phyloP scores from a whole-genome alignment of 768 basidiomycete genomes.

The Zangia roseola region DNA sequence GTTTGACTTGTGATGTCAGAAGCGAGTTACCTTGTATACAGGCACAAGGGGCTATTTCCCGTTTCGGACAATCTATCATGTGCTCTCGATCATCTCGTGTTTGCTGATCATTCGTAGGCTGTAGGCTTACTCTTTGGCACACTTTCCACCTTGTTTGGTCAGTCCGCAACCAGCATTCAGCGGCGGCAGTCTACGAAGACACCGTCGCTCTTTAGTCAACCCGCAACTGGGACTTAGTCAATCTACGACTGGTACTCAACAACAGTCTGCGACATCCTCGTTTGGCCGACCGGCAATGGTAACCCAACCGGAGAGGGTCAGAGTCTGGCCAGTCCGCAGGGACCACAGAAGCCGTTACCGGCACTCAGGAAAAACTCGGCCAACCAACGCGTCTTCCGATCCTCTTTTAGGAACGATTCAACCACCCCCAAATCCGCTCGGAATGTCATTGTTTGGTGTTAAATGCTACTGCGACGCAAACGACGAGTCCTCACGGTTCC shows the following conservation, averaged over 20 bases:
- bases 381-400: slow-evolving; percentile 35
- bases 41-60: too few species aligned
- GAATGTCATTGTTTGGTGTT: slow-evolving; percentile 32
- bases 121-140: too few species aligned
- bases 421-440: slow-evolving; percentile 29
- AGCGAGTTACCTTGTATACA: too few species aligned
- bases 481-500: slow-evolving; percentile 18
- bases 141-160: too few species aligned
- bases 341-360: slow-evolving; percentile 27
- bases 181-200: slow-evolving; percentile 31
- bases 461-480: slow-evolving; percentile 12
- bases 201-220: slow-evolving; percentile 14
- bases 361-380: slow-evolving; percentile 19
- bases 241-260: slow-evolving; percentile 17
- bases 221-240: slow-evolving; percentile 34
- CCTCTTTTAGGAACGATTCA: slow-evolving; percentile 26
- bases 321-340: slow-evolving; percentile 28
- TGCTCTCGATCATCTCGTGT: too few species aligned
- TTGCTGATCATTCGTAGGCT: too few species aligned
- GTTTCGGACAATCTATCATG: too few species aligned
- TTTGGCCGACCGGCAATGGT: slow-evolving; percentile 28
- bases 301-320: slow-evolving; percentile 33
- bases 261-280: slow-evolving; percentile 24
- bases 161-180: too few species aligned
- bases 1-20: too few species aligned